Conservation (phyloP, 1,284 basidiomycete genomes). For the Melampsora occidentalis region DNA sequence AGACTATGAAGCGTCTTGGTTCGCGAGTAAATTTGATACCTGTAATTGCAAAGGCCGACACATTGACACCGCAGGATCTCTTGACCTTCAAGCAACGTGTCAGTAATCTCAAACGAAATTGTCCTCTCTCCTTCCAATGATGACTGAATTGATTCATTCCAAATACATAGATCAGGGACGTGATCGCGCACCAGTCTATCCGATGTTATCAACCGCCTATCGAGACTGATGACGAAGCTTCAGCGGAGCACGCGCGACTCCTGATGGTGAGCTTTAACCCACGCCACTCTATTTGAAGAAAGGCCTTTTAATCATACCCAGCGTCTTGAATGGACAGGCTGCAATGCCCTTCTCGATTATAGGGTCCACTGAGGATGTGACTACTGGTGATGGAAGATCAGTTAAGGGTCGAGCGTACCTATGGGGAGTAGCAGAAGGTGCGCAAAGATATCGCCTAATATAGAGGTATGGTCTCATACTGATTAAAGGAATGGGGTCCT, state of each 20-base stretch:
- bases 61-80: constrained; percentile 88
- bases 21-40: constrained; percentile 95
- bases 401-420: constrained; percentile 98
- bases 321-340: constrained; percentile 55
- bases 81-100: constrained; percentile 88
- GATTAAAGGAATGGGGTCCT: background rate
- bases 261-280: constrained; percentile 58
- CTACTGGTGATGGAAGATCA: constrained; percentile 79
- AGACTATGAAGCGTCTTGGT: constrained; percentile 96
- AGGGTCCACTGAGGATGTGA: constrained; percentile 90
- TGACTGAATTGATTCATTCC: constrained; percentile 43
- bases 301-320: background rate
- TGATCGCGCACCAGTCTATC: constrained; percentile 85
- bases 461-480: constrained; percentile 14
- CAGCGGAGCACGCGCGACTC: constrained; percentile 81
- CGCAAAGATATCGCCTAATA: constrained; percentile 47
- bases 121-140: constrained; percentile 6
- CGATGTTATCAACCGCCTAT: constrained; percentile 90
- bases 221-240: constrained; percentile 82
- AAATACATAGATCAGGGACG: constrained; percentile 73
- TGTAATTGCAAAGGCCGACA: constrained; percentile 96
- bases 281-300: background rate
- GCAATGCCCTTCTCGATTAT: constrained; percentile 99
- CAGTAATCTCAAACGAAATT: constrained; percentile 52
- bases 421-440: constrained; percentile 98